A percentile compares a stretch with the other conserved stretches of the same genome.
Evolutionary conservation across 2,329 filamentous ascomycete species (phyloP).

Genomic region (Rhexocercosporidium sp.): DNA sequence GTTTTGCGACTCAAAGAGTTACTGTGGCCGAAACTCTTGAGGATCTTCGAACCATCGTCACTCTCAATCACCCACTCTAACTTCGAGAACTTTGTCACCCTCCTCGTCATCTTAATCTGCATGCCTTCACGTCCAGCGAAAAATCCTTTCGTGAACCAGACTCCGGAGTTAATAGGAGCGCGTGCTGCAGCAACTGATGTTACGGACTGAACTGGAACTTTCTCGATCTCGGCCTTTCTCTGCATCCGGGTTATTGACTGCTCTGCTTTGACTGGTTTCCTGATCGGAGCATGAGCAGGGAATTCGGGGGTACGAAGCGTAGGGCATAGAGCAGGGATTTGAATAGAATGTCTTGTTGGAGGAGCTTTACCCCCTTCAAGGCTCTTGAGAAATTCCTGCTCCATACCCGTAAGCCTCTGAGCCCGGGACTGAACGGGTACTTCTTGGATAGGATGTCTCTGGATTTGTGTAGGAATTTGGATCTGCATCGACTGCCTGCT

Average conservation of each 20-base stretch:
- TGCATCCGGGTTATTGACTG: background rate
- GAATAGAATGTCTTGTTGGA: background rate
- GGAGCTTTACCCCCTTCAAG: background rate
- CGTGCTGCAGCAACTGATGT: background rate
- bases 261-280: background rate
- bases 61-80: constrained; percentile 25
- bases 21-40: constrained; percentile 17
- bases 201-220: background rate
- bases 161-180: background rate
- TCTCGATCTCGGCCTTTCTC: constrained; percentile 1
- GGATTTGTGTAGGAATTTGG: background rate
- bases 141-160: constrained; percentile 19
- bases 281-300: background rate
- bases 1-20: constrained; percentile 23
- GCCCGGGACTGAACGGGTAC: background rate
- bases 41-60: background rate
- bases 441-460: background rate
- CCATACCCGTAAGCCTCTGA: background rate
- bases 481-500: constrained; percentile 6
- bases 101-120: constrained; percentile 25
- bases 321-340: background rate
- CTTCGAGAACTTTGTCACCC: constrained; percentile 19
- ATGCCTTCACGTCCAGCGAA: constrained; percentile 19
- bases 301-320: background rate
- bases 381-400: background rate